Conservation (phyloP, 352 stramenopile species). For the Pythium vanterpoolii region DNA sequence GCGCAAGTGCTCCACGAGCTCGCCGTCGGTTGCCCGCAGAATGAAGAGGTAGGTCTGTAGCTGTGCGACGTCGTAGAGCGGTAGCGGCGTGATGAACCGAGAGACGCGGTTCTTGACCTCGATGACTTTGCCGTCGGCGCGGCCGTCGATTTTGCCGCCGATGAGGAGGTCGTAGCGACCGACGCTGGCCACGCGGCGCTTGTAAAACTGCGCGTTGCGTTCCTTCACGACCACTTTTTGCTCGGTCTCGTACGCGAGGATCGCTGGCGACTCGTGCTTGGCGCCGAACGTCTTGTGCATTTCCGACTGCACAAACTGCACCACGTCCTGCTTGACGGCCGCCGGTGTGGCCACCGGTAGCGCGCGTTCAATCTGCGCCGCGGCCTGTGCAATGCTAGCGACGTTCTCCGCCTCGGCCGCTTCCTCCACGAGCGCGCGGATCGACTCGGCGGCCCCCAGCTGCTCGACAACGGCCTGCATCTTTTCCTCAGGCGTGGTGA, state of each 20-base stretch:
- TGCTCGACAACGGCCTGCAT: conserved; percentile 53
- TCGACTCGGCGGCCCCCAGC: conserved; percentile 45
- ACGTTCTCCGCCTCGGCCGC: conserved; percentile 43
- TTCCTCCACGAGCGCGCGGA: conserved; percentile 57
- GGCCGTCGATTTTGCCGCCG: conserved; percentile 83
- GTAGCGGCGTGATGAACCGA: conserved; percentile 65
- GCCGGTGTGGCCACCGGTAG: conserved; percentile 45
- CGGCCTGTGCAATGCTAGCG: conserved; percentile 33
- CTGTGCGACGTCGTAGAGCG: conserved; percentile 78
- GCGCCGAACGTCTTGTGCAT: conserved; percentile 80
- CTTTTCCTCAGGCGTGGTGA: conserved; percentile 49
- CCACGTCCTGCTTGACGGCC: conserved; percentile 57
- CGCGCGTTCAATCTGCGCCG: conserved; percentile 41
- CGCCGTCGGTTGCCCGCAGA: conserved; percentile 52
- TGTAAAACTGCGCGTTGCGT: conserved; percentile 72
- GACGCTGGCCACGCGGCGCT: conserved; percentile 56
- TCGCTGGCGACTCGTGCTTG: conserved; percentile 58
- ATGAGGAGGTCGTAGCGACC: conserved; percentile 56
- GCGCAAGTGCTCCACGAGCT: conserved; percentile 80
- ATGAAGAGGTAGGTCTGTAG: conserved; percentile 87
- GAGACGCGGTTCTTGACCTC: conserved; percentile 85
- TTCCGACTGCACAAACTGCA: conserved; percentile 68
- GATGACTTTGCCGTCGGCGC: conserved; percentile 70
- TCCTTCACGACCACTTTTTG: conserved; percentile 57
- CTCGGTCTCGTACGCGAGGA: conserved; percentile 65